Conservation (phyloP, 2,329 filamentous ascomycete species). For the Stagonosporopsis tanaceti region DNA sequence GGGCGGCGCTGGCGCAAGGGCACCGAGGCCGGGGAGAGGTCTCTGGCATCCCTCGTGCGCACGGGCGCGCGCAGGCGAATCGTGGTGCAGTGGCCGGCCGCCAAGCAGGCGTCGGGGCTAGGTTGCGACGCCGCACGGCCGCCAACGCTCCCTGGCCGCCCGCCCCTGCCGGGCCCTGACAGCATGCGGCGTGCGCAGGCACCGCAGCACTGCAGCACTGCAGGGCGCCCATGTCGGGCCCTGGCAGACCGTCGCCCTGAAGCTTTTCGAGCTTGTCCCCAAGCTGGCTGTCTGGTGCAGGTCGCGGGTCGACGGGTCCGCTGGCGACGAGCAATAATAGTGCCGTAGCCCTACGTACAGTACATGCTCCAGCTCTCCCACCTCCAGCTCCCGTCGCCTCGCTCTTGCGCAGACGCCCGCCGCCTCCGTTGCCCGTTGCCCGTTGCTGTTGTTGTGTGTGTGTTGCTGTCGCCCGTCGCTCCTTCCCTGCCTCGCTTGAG, state of each 20-base stretch:
- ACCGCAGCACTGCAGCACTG: too few relatives aligned
- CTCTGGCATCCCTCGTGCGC: conserved; percentile 25
- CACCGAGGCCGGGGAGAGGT: conserved; percentile 23
- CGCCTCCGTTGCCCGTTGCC: not conserved
- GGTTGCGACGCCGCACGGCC: conserved; percentile 26
- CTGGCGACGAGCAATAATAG: conserved; percentile 19
- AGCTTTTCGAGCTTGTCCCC: conserved; percentile 16
- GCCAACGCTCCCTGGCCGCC: conserved; percentile 37
- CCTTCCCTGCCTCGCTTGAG: conserved; percentile 38
- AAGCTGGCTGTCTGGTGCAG: conserved; percentile 18
- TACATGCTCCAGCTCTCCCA: not conserved
- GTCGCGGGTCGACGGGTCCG: conserved; percentile 19
- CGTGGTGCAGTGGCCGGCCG: conserved; percentile 18
- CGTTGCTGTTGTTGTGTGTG: conserved; percentile 8
- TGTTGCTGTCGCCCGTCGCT: conserved; percentile 15
- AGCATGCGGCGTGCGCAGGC: not conserved
- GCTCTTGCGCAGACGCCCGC: not conserved
- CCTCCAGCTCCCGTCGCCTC: not conserved
- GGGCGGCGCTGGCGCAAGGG: conserved; percentile 16
- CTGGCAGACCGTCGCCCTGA: conserved; percentile 1
- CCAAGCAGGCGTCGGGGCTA: conserved; percentile 20
- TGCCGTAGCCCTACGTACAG: conserved; percentile 12
- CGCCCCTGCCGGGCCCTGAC: conserved; percentile 29
- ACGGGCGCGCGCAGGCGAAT: conserved; percentile 35
- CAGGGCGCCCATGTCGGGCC: not conserved